Conservation (phyloP, 495 filamentous ascomycete genomes). For the Xylaria cubensis region DNA sequence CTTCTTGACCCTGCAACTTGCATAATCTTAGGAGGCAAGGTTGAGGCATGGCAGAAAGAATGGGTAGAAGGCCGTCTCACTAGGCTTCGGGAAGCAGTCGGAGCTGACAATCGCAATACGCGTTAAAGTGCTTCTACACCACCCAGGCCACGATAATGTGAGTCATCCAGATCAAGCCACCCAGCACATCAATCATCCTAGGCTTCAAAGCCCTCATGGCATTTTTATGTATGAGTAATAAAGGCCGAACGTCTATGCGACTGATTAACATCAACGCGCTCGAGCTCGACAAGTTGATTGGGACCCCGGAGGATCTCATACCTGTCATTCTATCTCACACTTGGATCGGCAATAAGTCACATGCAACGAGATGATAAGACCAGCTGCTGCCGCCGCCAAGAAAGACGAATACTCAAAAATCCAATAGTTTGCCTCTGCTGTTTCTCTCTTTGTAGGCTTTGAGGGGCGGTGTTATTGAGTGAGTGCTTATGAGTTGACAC, state of each 20-base stretch:
- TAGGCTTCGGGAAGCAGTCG: slow-evolving; percentile 67
- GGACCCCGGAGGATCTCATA: neutral
- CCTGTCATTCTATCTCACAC: slow-evolving; percentile 41
- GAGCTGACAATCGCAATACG: slow-evolving; percentile 35
- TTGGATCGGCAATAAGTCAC: slow-evolving; percentile 39
- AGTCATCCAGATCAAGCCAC: neutral
- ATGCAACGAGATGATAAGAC: slow-evolving; percentile 25
- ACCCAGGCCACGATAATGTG: neutral
- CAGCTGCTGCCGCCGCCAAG: neutral
- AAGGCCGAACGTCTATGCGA: slow-evolving; percentile 31
- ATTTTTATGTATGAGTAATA: neutral
- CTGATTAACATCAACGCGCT: slow-evolving; percentile 36
- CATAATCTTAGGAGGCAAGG: slow-evolving; percentile 81
- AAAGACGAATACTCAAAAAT: neutral
- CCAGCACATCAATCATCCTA: neutral
- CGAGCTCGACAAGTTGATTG: slow-evolving; percentile 33
- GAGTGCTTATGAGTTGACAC: slow-evolving; percentile 34
- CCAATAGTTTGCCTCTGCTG: neutral
- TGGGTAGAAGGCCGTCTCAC: slow-evolving; percentile 80
- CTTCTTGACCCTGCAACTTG: slow-evolving; percentile 71
- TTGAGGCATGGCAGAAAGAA: slow-evolving; percentile 76
- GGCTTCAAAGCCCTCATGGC: neutral
- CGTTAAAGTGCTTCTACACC: neutral
- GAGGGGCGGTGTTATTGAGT: slow-evolving; percentile 7
- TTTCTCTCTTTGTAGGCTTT: slow-evolving; percentile 3